A percentile compares a stretch with the other conserved stretches of the same genome.
These are phyloP conservation scores for Cyclospora cayetanensis DNA, from an alignment of 169 alveolate species.

Conservation along the genomic window DNA sequence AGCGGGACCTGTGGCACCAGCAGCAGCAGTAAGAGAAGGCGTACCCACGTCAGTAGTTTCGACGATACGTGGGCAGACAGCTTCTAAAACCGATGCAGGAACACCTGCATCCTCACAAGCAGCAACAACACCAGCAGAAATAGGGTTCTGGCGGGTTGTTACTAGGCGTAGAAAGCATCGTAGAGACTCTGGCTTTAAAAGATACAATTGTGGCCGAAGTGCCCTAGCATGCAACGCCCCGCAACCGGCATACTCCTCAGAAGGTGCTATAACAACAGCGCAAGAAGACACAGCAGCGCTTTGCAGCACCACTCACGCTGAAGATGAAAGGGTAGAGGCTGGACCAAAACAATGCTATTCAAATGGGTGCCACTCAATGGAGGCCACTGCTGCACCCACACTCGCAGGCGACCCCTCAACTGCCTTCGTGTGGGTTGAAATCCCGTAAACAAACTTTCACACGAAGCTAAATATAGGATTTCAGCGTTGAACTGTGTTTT, in stretches of 20 bases:
- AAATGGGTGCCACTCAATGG: neutral
- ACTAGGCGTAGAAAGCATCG: neutral
- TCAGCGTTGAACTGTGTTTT: neutral
- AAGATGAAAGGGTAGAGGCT: neutral
- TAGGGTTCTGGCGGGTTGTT: neutral
- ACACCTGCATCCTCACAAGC: too few relatives aligned
- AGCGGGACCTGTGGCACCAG: neutral
- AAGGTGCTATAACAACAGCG: neutral
- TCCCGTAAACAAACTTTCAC: too few relatives aligned
- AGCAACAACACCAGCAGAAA: too few relatives aligned
- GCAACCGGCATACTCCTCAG: neutral
- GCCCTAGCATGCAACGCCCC: neutral
- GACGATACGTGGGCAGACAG: neutral
- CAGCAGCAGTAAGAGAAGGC: conserved; percentile 1
- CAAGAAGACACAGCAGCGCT: neutral
- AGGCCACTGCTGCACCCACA: neutral
- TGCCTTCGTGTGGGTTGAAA: neutral
- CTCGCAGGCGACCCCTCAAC: neutral
- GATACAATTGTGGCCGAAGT: neutral
- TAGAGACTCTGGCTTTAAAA: neutral
- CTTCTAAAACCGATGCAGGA: too few relatives aligned
- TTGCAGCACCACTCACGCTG: neutral
- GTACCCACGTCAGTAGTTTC: neutral
- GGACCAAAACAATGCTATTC: neutral
- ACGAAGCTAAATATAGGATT: too few relatives aligned